Conservation (phyloP, 495 filamentous ascomycete species). For the Haplographium delicatum region DNA sequence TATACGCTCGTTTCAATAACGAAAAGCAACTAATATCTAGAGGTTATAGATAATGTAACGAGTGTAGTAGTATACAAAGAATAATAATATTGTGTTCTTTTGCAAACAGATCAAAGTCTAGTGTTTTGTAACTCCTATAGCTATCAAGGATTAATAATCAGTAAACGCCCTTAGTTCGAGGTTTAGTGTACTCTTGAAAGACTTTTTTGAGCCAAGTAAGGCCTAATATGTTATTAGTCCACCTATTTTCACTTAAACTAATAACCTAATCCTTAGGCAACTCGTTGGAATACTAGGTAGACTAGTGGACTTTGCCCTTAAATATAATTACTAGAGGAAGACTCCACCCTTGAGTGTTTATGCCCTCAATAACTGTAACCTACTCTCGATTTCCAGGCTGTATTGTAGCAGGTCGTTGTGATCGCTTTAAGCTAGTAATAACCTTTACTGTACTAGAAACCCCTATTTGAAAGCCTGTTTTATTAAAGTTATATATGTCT, state of each 20-base stretch:
- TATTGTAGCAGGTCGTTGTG: conserved; percentile 17
- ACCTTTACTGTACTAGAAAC: conserved; percentile 28
- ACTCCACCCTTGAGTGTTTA: conserved; percentile 26
- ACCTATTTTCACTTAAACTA: conserved; percentile 28
- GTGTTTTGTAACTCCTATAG: conserved; percentile 20
- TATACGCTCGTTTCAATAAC: conserved; percentile 10
- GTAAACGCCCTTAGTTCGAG: conserved; percentile 14
- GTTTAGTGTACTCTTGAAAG: conserved; percentile 18
- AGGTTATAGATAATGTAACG: conserved; percentile 9
- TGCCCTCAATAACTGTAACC: conserved; percentile 33
- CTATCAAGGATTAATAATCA: conserved; percentile 29
- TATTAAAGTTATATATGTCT: conserved; percentile 44
- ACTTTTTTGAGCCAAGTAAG: conserved; percentile 21
- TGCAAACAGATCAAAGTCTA: conserved; percentile 26
- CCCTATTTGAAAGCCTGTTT: conserved; percentile 33
- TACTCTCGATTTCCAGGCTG: conserved; percentile 39
- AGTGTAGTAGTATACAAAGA: conserved; percentile 3
- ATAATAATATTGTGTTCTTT: conserved; percentile 25
- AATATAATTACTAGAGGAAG: conserved; percentile 34
- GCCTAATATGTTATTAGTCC: conserved; percentile 29
- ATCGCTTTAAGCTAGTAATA: conserved; percentile 27
- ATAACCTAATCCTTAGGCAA: conserved; percentile 28
- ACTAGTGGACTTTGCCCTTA: conserved; percentile 27
- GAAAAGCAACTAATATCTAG: conserved; percentile 3
- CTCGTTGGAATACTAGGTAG: conserved; percentile 26